A percentile compares a stretch with the other conserved stretches of the same genome.
Conservation (phyloP, 2,329 filamentous ascomycete genomes). For the Penicillium griseofulvum region DNA sequence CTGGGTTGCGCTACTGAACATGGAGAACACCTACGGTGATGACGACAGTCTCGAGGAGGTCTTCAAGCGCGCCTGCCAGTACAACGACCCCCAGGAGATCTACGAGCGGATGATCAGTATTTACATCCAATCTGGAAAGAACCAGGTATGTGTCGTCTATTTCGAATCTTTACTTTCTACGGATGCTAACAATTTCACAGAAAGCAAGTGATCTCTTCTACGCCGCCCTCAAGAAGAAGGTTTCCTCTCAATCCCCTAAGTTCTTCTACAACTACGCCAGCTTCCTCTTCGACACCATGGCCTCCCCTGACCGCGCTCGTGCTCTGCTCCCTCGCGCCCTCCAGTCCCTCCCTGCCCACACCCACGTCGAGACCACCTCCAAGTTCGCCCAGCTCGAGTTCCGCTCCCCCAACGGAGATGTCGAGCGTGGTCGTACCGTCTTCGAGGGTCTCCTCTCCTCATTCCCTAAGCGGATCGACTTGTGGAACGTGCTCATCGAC, state of each 20-base stretch:
- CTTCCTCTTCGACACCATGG: conserved; percentile 76
- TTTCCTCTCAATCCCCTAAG: conserved; percentile 66
- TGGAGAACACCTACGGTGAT: conserved; percentile 86
- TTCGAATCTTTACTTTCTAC: neutral
- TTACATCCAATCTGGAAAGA: conserved; percentile 87
- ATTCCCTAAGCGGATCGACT: conserved; percentile 83
- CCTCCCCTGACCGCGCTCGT: conserved; percentile 70
- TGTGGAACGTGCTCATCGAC: conserved; percentile 91
- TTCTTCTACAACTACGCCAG: conserved; percentile 95
- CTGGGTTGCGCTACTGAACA: conserved; percentile 90
- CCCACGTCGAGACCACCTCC: conserved; percentile 72
- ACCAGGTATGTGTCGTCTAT: conserved; percentile 60
- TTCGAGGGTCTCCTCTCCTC: conserved; percentile 83
- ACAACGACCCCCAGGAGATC: conserved; percentile 88
- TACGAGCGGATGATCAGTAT: conserved; percentile 88
- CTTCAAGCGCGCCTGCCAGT: conserved; percentile 89
- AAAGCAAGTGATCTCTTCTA: conserved; percentile 89
- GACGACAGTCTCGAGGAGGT: conserved; percentile 78
- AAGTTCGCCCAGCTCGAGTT: conserved; percentile 94
- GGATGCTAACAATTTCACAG: conserved; percentile 48
- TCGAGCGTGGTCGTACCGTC: conserved; percentile 89
- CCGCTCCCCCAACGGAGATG: conserved; percentile 73
- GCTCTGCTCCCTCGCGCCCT: conserved; percentile 77
- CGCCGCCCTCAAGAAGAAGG: conserved; percentile 84
- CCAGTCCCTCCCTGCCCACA: conserved; percentile 71